Conservation (phyloP, 176 grass and related monocot species). For the Elymus sibiricus region DNA sequence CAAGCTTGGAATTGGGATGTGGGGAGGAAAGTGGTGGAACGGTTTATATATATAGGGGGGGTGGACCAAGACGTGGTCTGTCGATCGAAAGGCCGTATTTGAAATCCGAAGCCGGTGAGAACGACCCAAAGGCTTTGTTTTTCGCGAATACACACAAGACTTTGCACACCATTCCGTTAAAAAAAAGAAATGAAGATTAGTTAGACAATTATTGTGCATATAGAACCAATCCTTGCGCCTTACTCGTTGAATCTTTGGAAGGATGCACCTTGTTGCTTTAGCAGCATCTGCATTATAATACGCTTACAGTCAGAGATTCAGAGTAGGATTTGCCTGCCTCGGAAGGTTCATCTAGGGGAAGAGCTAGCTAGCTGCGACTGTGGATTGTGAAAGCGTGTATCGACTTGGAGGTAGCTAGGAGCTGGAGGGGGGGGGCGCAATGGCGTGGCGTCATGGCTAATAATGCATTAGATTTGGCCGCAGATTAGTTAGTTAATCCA, state of each 20-base stretch:
- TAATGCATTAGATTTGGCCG: conserved; percentile 44
- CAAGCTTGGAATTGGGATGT: neutral
- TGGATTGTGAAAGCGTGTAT: neutral
- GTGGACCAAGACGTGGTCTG: neutral
- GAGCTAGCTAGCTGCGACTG: neutral
- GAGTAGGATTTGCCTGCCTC: conserved; percentile 28
- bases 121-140: neutral
- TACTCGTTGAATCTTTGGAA: neutral
- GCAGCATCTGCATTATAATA: neutral
- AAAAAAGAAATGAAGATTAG: neutral
- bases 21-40: neutral
- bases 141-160: neutral
- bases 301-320: neutral
- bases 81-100: neutral
- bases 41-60: neutral
- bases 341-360: neutral
- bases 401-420: neutral
- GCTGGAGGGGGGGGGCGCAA: neutral
- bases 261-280: neutral
- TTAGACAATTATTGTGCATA: conserved; percentile 14
- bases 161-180: no score
- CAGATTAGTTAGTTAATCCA: neutral
- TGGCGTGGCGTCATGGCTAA: conserved; percentile 34
- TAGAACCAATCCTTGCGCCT: neutral
- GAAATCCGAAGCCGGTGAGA: neutral